Evolutionary conservation across 1,284 basidiomycete genomes (phyloP).

Genomic region (Puccinia sorghi): DNA sequence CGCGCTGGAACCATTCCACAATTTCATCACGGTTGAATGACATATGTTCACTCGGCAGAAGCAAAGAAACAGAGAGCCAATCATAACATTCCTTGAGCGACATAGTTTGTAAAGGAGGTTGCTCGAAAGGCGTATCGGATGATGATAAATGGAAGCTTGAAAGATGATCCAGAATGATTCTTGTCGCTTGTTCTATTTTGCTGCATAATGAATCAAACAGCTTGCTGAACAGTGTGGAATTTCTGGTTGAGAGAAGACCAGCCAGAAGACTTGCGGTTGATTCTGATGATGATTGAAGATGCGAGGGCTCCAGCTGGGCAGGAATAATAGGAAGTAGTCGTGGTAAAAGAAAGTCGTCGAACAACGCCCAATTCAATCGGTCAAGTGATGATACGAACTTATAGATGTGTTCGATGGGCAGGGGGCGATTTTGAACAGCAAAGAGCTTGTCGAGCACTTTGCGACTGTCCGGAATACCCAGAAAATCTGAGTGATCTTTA

Average conservation of each 20-base stretch:
- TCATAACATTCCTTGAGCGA: conserved; percentile 40
- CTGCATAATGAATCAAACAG: conserved; percentile 2
- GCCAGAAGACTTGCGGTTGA: conserved; percentile 38
- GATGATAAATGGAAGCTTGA: conserved; percentile 17
- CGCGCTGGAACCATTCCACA: conserved; percentile 22
- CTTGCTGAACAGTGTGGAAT: conserved; percentile 5
- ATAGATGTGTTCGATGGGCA: conserved; percentile 19
- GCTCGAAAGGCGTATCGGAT: not conserved
- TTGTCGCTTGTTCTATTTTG: conserved; percentile 21
- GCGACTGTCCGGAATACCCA: conserved; percentile 26
- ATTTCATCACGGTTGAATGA: not conserved
- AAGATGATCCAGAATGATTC: conserved; percentile 20
- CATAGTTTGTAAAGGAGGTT: not conserved
- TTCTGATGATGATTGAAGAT: not conserved
- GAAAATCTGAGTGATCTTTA: conserved; percentile 33
- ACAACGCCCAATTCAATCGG: conserved; percentile 32
- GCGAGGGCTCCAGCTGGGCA: conserved; percentile 10
- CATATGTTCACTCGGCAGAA: conserved; percentile 11
- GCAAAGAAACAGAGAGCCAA: conserved; percentile 25
- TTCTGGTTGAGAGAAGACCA: conserved; percentile 26
- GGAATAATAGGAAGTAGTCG: conserved; percentile 20
- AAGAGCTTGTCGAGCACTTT: conserved; percentile 34
- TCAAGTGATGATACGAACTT: conserved; percentile 30
- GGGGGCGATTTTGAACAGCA: not conserved
- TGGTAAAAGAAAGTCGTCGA: conserved; percentile 42